Conservation (phyloP, 2,329 filamentous ascomycete genomes). For the Ophiostoma tasmaniense region DNA sequence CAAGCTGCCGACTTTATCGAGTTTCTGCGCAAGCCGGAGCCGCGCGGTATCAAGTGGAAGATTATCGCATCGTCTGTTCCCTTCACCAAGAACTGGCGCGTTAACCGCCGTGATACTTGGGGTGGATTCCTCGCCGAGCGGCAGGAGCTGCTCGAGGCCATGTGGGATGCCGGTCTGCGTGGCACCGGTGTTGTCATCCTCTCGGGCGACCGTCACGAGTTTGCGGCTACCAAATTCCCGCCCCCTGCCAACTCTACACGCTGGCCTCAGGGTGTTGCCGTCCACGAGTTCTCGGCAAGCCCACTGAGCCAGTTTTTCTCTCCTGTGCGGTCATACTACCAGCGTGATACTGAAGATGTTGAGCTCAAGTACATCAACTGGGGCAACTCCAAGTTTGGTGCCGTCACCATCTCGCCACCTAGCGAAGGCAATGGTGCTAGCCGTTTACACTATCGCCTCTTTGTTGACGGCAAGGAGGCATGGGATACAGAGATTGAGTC, state of each 20-base stretch:
- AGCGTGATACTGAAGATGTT: slow-evolving; percentile 74
- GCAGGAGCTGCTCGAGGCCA: slow-evolving; percentile 69
- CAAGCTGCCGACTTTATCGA: slow-evolving; percentile 73
- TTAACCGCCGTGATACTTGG: slow-evolving; percentile 87
- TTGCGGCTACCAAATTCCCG: slow-evolving; percentile 76
- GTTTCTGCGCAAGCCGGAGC: slow-evolving; percentile 66
- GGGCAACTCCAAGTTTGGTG: slow-evolving; percentile 83
- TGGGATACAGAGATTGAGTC: slow-evolving; percentile 59
- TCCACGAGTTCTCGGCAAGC: slow-evolving; percentile 87
- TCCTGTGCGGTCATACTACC: slow-evolving; percentile 72
- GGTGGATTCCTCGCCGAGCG: slow-evolving; percentile 82
- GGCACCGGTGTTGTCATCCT: slow-evolving; percentile 74
- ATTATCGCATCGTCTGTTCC: slow-evolving; percentile 83
- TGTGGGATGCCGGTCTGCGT: slow-evolving; percentile 73
- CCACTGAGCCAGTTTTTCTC: slow-evolving; percentile 92
- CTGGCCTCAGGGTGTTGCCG: slow-evolving; percentile 56
- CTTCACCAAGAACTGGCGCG: slow-evolving; percentile 95
- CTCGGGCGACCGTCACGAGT: slow-evolving; percentile 93
- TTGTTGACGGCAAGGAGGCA: slow-evolving; percentile 67
- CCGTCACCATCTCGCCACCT: slow-evolving; percentile 54
- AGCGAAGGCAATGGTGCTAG: slow-evolving; percentile 42
- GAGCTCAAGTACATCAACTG: slow-evolving; percentile 77
- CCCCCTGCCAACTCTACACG: slow-evolving; percentile 48
- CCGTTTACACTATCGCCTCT: slow-evolving; percentile 70
- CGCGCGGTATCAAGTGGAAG: slow-evolving; percentile 81